Evolutionary conservation across 2,329 filamentous ascomycete genomes (phyloP), one percentile per base, ranked within the genome.

Genomic region (Fusarium temperatum): DNA sequence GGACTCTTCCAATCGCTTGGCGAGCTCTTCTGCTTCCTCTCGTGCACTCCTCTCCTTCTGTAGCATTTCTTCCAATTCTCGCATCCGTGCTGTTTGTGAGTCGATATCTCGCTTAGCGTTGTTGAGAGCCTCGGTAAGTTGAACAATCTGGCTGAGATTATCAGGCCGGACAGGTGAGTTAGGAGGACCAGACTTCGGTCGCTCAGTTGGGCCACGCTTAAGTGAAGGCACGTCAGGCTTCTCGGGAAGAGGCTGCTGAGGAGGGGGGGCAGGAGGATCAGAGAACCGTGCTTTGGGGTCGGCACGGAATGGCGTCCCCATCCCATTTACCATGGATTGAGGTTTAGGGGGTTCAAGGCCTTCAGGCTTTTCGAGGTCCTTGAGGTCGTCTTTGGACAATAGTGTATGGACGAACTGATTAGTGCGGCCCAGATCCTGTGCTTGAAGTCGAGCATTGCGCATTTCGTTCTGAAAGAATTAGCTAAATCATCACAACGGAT

Each of bases 241-340:
- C 80, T 98, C 95, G 2, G 96, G 96, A 11, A 98, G 86, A 20
- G 96, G 96, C 77, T 97, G 95, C 76, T 97, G 95, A 35, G 96
- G 96, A 32, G 96, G 96, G 13, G 96, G 96, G 28, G 95, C 96
- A 8, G 96, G 96, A 57, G 96, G 96, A 66, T 98, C 95, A 3
- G 94, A 96, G 81, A 98, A 98, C 59, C 95, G 90, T 9, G 93
- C 90, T 78, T 96, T 96, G 45, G 91, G 86, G 78, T 98, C 95
- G 26, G 90, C 84, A 74, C 94, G 92, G 77, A 89, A 89, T 1
- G 88, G 84, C 14, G 87, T 77, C 30, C 81, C 83, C 69, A 86
- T 87, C 30, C 88, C 88, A 66, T 90, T 89, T 2, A 85, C 78
- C n/a, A 86, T 78, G n/a, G 80, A 81, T 24, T 83, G 81, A 18